phyloP scores from a whole-genome alignment of 306 rosid species.

The Fragaria iinumae region DNA sequence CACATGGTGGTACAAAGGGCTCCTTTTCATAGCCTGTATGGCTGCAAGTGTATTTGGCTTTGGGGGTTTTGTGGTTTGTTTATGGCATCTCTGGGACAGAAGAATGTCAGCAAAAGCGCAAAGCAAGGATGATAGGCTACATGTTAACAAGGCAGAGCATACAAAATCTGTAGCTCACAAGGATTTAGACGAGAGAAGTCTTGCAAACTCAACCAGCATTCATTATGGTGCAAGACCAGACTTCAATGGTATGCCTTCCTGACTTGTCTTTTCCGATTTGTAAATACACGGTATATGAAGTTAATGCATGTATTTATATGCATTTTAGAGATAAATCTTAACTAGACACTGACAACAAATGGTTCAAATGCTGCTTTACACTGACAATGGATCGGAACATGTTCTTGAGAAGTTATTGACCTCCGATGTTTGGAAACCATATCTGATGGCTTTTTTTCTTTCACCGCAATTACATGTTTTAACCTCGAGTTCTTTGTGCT shows the following conservation, averaged over 20 bases:
- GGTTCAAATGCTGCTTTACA: background rate
- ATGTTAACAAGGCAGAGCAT: constrained; percentile 25
- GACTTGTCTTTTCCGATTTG: background rate
- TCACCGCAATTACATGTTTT: background rate
- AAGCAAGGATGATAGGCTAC: constrained; percentile 13
- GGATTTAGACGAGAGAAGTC: constrained; percentile 25
- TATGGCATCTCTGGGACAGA: constrained; percentile 77
- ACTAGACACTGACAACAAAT: background rate
- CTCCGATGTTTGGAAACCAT: background rate
- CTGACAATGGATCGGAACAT: background rate
- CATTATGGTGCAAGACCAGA: constrained; percentile 76
- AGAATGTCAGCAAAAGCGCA: constrained; percentile 28
- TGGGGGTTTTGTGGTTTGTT: constrained; percentile 67
- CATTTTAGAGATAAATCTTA: background rate
- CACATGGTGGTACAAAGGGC: constrained; percentile 85
- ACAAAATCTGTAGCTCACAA: constrained; percentile 25
- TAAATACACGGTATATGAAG: constrained; percentile 12
- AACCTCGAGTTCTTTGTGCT: background rate
- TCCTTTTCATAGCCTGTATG: constrained; percentile 65
- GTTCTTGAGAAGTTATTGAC: background rate
- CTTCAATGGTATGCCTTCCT: constrained; percentile 55
- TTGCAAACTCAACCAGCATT: constrained; percentile 33
- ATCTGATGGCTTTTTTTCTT: background rate
- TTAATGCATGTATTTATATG: background rate
- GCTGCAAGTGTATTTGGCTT: constrained; percentile 58